phyloP scores from a whole-genome alignment of 192 early-diverging fungal genomes.

The Hyaloraphidium curvatum region DNA sequence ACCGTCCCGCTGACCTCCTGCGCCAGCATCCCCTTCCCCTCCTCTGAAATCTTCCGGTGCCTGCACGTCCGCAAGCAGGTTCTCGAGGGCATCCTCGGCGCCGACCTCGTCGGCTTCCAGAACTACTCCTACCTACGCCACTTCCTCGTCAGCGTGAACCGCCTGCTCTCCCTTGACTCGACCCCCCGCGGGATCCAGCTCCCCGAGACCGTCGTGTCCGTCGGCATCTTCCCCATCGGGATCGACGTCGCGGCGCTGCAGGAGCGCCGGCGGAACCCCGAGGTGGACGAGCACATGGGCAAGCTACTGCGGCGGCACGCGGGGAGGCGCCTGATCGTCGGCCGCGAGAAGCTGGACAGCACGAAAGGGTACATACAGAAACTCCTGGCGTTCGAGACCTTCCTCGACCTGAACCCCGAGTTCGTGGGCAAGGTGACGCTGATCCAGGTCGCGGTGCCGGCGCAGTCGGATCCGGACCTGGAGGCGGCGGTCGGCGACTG shows the following conservation, averaged over 20 bases:
- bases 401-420: constrained; percentile 24
- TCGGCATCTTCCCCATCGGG: constrained; percentile 35
- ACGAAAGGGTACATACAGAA: constrained; percentile 36
- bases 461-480: too few species aligned
- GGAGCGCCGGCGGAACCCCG: constrained; percentile 30
- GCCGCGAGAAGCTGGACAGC: constrained; percentile 36
- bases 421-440: constrained; percentile 43
- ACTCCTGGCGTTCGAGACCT: constrained; percentile 29
- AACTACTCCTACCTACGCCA: constrained; percentile 37
- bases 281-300: constrained; percentile 19
- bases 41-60: constrained; percentile 85
- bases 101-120: constrained; percentile 46
- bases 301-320: constrained; percentile 24
- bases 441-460: constrained; percentile 85
- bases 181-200: constrained; percentile 31
- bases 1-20: too few species aligned
- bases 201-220: constrained; percentile 22
- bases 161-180: constrained; percentile 28
- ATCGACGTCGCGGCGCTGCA: constrained; percentile 42
- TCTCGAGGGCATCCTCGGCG: constrained; percentile 68
- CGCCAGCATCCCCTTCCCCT: constrained; percentile 92
- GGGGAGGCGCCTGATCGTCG: constrained; percentile 27
- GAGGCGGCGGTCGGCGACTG: constrained; percentile 74
- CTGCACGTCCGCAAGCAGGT: constrained; percentile 73
- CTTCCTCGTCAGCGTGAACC: constrained; percentile 34